Conservation (phyloP, 83 land plant genomes). For the Picea abies region DNA sequence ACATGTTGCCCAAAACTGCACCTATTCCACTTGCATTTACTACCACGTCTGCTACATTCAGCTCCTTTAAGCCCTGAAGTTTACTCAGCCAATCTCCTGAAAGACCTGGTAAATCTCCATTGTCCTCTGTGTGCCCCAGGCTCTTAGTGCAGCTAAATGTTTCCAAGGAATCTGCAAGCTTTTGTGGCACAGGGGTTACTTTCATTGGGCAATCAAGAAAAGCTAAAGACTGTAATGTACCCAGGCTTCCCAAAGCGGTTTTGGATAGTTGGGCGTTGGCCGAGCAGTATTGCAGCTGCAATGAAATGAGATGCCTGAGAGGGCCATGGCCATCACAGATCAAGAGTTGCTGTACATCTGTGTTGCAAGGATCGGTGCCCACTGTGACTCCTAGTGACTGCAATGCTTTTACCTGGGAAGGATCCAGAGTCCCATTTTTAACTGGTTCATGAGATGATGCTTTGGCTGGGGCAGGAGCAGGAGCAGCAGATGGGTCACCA, state of each 20-base stretch:
- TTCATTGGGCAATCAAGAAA: slow-evolving; percentile 51
- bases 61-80: slow-evolving; percentile 8
- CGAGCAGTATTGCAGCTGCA: slow-evolving; percentile 70
- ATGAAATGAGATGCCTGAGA: slow-evolving; percentile 63
- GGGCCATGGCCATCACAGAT: slow-evolving; percentile 57
- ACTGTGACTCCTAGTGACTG: slow-evolving; percentile 55
- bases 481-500: no score
- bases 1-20: not conserved
- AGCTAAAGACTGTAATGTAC: slow-evolving; percentile 7
- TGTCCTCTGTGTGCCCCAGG: no score
- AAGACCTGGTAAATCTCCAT: not conserved
- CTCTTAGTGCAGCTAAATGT: not conserved
- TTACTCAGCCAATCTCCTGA: slow-evolving; percentile 18
- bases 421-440: slow-evolving; percentile 41
- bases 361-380: not conserved
- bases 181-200: slow-evolving; percentile 36
- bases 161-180: slow-evolving; percentile 38
- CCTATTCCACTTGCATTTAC: slow-evolving; percentile 14
- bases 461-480: no score
- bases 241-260: slow-evolving; percentile 59
- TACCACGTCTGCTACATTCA: slow-evolving; percentile 14
- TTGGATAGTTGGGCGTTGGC: slow-evolving; percentile 41
- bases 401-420: slow-evolving; percentile 66
- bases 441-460: no score
- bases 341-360: slow-evolving; percentile 29